phyloP scores from a whole-genome alignment of 768 basidiomycete genomes.

The Tulasnella sp. region DNA sequence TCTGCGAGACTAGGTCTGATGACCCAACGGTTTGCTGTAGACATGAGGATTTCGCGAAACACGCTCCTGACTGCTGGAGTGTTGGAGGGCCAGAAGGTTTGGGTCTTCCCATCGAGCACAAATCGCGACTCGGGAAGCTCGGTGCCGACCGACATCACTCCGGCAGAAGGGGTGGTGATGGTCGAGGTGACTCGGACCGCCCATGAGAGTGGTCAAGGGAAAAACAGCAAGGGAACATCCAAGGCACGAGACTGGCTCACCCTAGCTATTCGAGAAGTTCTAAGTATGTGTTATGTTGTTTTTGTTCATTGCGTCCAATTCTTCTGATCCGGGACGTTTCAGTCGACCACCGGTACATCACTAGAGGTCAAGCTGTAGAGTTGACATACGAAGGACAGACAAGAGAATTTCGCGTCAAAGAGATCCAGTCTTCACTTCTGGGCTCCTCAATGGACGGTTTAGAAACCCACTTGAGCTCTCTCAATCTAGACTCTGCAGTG shows the following conservation, averaged over 20 bases:
- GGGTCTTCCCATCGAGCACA: neutral
- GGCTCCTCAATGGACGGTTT: neutral
- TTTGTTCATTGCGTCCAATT: constrained; percentile 8
- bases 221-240: neutral
- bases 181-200: neutral
- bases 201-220: neutral
- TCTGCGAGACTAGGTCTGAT: neutral
- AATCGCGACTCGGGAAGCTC: neutral
- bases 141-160: neutral
- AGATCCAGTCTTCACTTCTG: constrained; percentile 23
- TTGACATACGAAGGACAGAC: constrained; percentile 53
- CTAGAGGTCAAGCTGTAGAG: constrained; percentile 51
- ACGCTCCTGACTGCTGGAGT: neutral
- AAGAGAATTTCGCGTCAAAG: constrained; percentile 51
- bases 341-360: constrained; percentile 71
- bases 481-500: constrained; percentile 43
- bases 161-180: neutral
- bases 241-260: constrained; percentile 55
- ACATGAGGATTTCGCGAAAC: neutral
- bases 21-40: neutral
- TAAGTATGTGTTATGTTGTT: constrained; percentile 44
- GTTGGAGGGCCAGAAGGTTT: neutral
- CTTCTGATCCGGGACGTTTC: neutral
- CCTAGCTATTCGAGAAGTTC: constrained; percentile 54
- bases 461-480: constrained; percentile 35